Evolutionary conservation across 345 rosid species (phyloP).

Genomic region (Litchi chinensis): DNA sequence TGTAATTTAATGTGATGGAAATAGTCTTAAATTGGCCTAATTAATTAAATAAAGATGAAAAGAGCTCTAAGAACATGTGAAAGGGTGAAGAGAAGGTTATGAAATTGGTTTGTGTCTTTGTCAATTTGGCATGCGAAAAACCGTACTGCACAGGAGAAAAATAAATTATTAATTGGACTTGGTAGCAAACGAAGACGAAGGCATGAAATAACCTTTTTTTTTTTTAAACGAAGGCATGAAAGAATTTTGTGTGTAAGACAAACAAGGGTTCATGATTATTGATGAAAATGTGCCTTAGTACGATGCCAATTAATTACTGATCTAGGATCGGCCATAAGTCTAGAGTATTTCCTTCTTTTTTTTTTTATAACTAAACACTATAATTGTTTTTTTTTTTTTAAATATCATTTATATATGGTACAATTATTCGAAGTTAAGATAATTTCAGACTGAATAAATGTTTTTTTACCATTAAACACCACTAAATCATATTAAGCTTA

Average conservation of each 20-base stretch:
- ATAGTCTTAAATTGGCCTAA: neutral
- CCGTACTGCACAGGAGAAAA: neutral
- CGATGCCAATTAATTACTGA: neutral
- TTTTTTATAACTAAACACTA: too few relatives aligned
- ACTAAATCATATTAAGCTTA: too few relatives aligned
- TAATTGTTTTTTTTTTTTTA: too few relatives aligned
- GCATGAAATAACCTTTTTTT: too few relatives aligned
- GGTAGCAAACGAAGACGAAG: neutral
- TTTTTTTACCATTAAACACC: too few relatives aligned
- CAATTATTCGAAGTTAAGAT: too few relatives aligned
- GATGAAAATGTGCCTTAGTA: neutral
- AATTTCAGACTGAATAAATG: too few relatives aligned
- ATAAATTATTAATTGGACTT: neutral
- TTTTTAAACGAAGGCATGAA: neutral
- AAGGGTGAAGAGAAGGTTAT: neutral
- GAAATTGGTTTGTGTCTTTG: neutral
- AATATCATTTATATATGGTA: too few relatives aligned
- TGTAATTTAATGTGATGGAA: neutral
- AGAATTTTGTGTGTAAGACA: neutral
- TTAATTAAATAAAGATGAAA: neutral
- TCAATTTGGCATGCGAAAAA: slow-evolving; percentile 10
- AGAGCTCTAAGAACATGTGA: neutral
- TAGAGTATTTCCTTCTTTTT: too few relatives aligned
- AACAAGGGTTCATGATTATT: neutral
- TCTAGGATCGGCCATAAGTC: too few relatives aligned